Base-by-base conservation (phyloP, 1,284 basidiomycete species). In the Naganishia albida region DNA sequence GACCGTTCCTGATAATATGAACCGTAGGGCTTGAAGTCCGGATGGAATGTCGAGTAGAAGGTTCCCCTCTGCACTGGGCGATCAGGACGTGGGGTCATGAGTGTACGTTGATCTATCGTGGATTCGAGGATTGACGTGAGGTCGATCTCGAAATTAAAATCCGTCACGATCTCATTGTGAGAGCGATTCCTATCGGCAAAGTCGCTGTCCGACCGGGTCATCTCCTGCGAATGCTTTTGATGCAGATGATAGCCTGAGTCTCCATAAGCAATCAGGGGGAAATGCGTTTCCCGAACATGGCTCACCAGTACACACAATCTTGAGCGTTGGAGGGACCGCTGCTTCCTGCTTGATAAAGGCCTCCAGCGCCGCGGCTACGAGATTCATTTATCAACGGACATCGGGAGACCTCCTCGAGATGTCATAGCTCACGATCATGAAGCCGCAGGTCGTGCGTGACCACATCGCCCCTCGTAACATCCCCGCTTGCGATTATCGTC, bases 131-230 rank as follows among this genome's bases (percentile, higher is more conserved):
- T 60, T 12, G 57, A 60, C 6, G 57, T 49, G 2, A 60, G 44
- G 7, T 60, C 57, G 20, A 60, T 60, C 57, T 60, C 34, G 57
- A 60, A 60, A 60, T 60, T 39, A 30, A 50, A 60, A 50, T 60
- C 57, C 25, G 50, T 46, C 13, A 60, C 57, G 15, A 49, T 60
- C 13, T 60, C 57, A 18, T 60, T 60, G 20, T 60, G 57, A 12
- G 57, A 60, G 18, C 46, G 57, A n/a, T 60, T 60, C 23, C 42
- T 60, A 16, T 48, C 25, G 26, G 44, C 34, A n/a, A 49, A 26
- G n/a, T 60, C 57, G 26, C 25, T 50, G n/a, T 60, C 30, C 6
- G 54, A 56, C 40, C 40, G 54, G 7, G 20, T 56, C 25, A 56
- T 12, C 3, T 44, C 42, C 16, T 44, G 40, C 6, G 54, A 28